Evolutionary conservation across 2,329 filamentous ascomycete genomes (phyloP).

Genomic region (Colletotrichum limetticola): DNA sequence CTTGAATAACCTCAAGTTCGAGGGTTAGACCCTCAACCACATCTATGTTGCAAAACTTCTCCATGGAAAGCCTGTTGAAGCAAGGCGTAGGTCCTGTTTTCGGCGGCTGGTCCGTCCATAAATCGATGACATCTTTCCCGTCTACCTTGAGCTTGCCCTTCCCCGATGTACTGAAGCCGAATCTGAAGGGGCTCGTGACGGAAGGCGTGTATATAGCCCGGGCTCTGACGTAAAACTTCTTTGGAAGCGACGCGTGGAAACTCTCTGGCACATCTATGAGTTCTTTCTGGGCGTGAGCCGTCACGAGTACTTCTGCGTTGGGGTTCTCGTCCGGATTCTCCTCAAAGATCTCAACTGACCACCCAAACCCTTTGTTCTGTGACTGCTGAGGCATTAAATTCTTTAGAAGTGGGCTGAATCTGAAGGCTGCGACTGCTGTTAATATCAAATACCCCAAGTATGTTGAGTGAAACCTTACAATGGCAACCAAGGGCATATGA

Average conservation of each 20-base stretch:
- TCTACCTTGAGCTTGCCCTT: slow-evolving; percentile 41
- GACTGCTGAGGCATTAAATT: slow-evolving; percentile 2
- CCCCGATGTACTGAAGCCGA: slow-evolving; percentile 36
- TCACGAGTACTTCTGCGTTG: slow-evolving; percentile 2
- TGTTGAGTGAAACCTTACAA: slow-evolving; percentile 40
- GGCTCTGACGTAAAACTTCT: slow-evolving; percentile 33
- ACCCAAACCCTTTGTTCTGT: slow-evolving; percentile 18
- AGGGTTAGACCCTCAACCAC: slow-evolving; percentile 12
- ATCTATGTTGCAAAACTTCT: slow-evolving; percentile 21
- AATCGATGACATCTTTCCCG: slow-evolving; percentile 40
- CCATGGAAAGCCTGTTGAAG: slow-evolving; percentile 35
- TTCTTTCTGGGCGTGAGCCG: slow-evolving; percentile 28
- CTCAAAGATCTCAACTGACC: slow-evolving; percentile 31
- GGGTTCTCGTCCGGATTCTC: slow-evolving; percentile 26
- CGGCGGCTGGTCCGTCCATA: slow-evolving; percentile 34
- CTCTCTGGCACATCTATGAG: slow-evolving; percentile 34
- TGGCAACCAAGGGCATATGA: slow-evolving; percentile 70
- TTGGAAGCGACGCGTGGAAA: slow-evolving; percentile 25
- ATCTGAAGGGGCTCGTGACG: slow-evolving; percentile 15
- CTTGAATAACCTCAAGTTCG: slow-evolving; percentile 26
- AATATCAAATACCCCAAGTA: too few relatives aligned
- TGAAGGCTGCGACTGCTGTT: slow-evolving; percentile 21
- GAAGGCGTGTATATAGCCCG: slow-evolving; percentile 24
- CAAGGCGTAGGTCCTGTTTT: slow-evolving; percentile 34
- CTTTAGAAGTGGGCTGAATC: slow-evolving; percentile 31